Conservation (phyloP, 1,139 yeast genomes). For the Hansenula lynferdii region DNA sequence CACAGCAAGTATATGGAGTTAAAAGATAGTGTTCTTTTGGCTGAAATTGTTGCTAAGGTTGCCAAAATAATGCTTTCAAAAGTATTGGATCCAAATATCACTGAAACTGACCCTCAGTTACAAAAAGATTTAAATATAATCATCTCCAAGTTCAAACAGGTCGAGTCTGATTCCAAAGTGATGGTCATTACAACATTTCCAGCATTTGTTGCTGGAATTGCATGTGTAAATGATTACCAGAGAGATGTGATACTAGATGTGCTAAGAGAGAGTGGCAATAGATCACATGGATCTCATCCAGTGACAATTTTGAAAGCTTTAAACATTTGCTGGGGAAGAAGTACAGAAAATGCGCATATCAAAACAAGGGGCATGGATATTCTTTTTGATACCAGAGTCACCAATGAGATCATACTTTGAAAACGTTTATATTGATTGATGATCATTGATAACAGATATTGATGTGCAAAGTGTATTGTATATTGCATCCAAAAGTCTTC, state of each 20-base stretch:
- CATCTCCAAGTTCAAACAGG: slow-evolving; percentile 4
- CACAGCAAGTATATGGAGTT: slow-evolving; percentile 10
- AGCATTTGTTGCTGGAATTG: slow-evolving; percentile 16
- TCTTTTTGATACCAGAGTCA: slow-evolving; percentile 10
- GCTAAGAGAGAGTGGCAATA: slow-evolving; percentile 7
- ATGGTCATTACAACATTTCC: slow-evolving; percentile 14
- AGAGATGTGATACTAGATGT: slow-evolving; percentile 5
- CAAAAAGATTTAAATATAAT: slow-evolving; percentile 12
- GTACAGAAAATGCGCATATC: neutral
- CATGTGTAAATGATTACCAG: slow-evolving; percentile 8
- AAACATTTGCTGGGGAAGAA: slow-evolving; percentile 15
- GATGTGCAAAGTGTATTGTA: too few species aligned
- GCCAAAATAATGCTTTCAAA: slow-evolving; percentile 15
- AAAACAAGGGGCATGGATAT: slow-evolving; percentile 13
- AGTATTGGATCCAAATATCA: slow-evolving; percentile 6
- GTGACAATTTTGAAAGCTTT: slow-evolving; percentile 10
- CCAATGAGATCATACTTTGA: too few species aligned
- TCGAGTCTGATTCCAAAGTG: slow-evolving; percentile 7
- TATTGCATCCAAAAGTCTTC: too few species aligned
- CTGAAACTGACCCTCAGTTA: slow-evolving; percentile 5
- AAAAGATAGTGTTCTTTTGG: slow-evolving; percentile 14
- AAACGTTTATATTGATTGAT: too few species aligned
- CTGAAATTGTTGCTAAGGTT: slow-evolving; percentile 16
- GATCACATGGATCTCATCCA: slow-evolving; percentile 10
- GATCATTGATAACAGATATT: too few species aligned